Conservation (phyloP, 768 basidiomycete genomes). For the Amanita rubescens region DNA sequence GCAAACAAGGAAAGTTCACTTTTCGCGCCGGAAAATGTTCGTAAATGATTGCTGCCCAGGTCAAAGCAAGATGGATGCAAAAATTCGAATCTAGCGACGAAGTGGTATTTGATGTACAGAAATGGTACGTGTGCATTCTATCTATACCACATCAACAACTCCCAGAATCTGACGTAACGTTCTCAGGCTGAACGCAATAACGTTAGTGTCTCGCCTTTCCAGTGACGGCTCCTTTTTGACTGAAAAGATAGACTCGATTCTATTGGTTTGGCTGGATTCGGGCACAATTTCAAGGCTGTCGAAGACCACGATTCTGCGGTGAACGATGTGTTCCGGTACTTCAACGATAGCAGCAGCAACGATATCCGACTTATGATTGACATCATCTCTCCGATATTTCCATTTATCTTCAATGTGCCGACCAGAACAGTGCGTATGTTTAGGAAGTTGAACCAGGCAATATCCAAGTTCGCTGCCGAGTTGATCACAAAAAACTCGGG, state of each 20-base stretch:
- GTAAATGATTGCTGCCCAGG: constrained; percentile 14
- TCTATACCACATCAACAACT: neutral
- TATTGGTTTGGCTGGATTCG: constrained; percentile 48
- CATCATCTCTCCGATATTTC: constrained; percentile 28
- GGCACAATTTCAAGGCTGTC: too few relatives aligned
- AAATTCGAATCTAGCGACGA: constrained; percentile 20
- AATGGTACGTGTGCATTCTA: constrained; percentile 26
- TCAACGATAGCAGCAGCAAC: constrained; percentile 52
- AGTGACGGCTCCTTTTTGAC: neutral
- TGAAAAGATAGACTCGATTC: constrained; percentile 37
- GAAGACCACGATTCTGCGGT: too few relatives aligned
- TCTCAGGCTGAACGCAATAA: constrained; percentile 37
- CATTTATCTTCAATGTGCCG: constrained; percentile 27
- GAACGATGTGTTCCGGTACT: too few relatives aligned
- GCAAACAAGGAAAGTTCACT: constrained; percentile 35
- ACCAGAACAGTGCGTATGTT: constrained; percentile 25
- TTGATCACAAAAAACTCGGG: constrained; percentile 21
- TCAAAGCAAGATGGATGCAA: constrained; percentile 24
- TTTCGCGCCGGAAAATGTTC: too few relatives aligned
- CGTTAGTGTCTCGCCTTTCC: constrained; percentile 20
- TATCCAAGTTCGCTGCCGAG: constrained; percentile 31
- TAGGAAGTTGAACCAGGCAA: constrained; percentile 23
- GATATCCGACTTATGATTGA: constrained; percentile 34
- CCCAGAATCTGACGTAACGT: neutral
- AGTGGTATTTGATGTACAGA: constrained; percentile 39